Percentiles rank a stretch among this genome's conserved stretches.
These are phyloP conservation scores for Fusarium verticillioides DNA, from an alignment of 2,329 filamentous ascomycete genomes.

Conservation along the genomic window DNA sequence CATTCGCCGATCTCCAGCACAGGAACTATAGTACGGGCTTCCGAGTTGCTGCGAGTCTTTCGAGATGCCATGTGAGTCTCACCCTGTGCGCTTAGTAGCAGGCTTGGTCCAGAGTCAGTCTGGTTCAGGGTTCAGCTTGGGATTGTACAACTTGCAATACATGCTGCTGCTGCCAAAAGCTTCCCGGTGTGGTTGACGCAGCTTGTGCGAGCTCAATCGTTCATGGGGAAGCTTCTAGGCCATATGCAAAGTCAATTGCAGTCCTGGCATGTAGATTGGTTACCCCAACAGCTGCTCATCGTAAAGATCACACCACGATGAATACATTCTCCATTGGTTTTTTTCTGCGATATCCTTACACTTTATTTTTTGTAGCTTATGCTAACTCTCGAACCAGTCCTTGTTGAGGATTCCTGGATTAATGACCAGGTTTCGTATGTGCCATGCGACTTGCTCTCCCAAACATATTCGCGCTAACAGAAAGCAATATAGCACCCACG, in stretches of 20 bases:
- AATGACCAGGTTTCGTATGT: constrained; percentile 53
- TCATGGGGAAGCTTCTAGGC: constrained; percentile 8
- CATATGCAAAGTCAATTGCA: constrained; percentile 38
- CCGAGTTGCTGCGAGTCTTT: constrained; percentile 41
- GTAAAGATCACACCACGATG: constrained; percentile 2
- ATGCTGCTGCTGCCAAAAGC: constrained; percentile 2
- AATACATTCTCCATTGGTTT: constrained; percentile 1
- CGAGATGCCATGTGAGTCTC: constrained; percentile 55
- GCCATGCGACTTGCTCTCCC: constrained; percentile 1
- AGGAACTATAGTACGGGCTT: constrained; percentile 36
- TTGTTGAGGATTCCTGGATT: constrained; percentile 54
- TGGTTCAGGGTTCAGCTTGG: constrained; percentile 1
- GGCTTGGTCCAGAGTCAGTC: constrained; percentile 9
- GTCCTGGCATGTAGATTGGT: constrained; percentile 20
- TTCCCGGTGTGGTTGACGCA: constrained; percentile 10
- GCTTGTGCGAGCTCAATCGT: constrained; percentile 13
- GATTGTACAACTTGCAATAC: constrained; percentile 21
- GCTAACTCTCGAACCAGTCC: constrained; percentile 47
- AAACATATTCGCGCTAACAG: constrained; percentile 35
- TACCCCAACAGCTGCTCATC: constrained; percentile 5
- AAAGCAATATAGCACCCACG: constrained; percentile 60
- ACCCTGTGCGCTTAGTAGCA: neutral
- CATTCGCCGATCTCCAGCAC: constrained; percentile 32
- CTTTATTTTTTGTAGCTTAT: constrained; percentile 6
- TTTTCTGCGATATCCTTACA: constrained; percentile 5